Conservation (phyloP, 1,284 basidiomycete genomes). For the Marasmius sp. region DNA sequence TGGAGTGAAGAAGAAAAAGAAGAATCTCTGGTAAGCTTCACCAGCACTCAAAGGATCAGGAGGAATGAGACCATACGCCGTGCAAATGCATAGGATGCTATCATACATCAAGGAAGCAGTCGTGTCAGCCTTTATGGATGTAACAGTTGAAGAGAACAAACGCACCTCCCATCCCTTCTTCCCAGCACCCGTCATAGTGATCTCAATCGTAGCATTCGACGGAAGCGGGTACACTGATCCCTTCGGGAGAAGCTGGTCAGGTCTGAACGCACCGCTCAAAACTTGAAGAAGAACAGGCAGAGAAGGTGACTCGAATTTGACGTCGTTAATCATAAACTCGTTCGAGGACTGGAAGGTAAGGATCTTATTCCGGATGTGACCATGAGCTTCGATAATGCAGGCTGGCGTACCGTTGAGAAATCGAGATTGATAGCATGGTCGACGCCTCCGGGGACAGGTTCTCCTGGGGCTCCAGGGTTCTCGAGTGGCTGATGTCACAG, state of each 20-base stretch:
- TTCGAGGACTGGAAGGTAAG: not conserved
- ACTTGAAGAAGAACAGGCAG: slow-evolving; percentile 29
- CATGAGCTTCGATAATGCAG: too few relatives aligned
- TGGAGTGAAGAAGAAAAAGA: not conserved
- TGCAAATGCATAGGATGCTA: slow-evolving; percentile 33
- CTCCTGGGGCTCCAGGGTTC: slow-evolving; percentile 10
- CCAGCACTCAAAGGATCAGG: not conserved
- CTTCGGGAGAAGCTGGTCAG: slow-evolving; percentile 15
- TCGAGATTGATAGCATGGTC: slow-evolving; percentile 5
- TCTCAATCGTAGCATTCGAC: slow-evolving; percentile 21
- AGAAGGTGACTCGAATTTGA: slow-evolving; percentile 22
- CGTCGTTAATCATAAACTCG: slow-evolving; percentile 15
- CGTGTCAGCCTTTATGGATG: too few relatives aligned
- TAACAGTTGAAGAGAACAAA: too few relatives aligned
- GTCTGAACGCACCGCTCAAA: slow-evolving; percentile 20
- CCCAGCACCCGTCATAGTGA: slow-evolving; percentile 19
- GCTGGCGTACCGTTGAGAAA: not conserved
- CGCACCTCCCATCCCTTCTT: slow-evolving; percentile 4
- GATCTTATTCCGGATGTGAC: too few relatives aligned
- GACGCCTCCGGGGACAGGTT: not conserved
- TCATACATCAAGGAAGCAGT: not conserved
- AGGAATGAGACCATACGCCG: slow-evolving; percentile 18
- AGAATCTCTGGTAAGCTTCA: not conserved
- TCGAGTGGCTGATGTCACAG: not conserved
- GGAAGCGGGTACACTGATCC: slow-evolving; percentile 23